phyloP scores from a whole-genome alignment of 768 basidiomycete species.

The Russula abietina region DNA sequence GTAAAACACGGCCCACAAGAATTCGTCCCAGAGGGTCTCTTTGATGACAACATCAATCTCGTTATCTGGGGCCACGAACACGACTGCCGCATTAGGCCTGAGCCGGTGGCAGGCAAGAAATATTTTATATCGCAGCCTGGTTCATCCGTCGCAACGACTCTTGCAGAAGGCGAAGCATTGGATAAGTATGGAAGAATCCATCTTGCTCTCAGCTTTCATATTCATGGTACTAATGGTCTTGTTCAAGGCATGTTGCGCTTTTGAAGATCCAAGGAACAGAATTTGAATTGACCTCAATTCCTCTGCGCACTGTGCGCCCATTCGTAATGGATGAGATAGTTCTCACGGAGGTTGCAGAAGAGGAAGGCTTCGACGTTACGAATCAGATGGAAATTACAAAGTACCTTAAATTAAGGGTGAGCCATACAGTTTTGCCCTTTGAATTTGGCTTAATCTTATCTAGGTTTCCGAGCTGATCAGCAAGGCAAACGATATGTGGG shows the following conservation, averaged over 20 bases:
- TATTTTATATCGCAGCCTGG: conserved; percentile 95
- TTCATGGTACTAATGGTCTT: not conserved
- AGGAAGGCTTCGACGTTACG: conserved; percentile 65
- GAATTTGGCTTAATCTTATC: not conserved
- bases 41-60: conserved; percentile 89
- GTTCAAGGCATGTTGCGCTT: conserved; percentile 79
- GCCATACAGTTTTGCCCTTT: conserved; percentile 5
- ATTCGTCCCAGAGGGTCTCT: conserved; percentile 93
- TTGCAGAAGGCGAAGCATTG: conserved; percentile 88
- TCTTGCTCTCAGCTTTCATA: not conserved
- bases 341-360: conserved; percentile 71
- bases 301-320: conserved; percentile 87
- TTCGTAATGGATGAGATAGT: conserved; percentile 84
- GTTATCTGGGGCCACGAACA: conserved; percentile 99
- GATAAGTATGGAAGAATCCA: conserved; percentile 59
- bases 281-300: conserved; percentile 79
- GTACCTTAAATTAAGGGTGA: conserved; percentile 67
- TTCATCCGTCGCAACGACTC: conserved; percentile 87
- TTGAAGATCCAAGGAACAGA: conserved; percentile 83
- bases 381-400: conserved; percentile 82
- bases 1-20: conserved; percentile 94
- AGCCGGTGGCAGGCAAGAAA: conserved; percentile 82
- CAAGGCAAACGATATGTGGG: conserved; percentile 71
- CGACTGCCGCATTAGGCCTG: conserved; percentile 89
- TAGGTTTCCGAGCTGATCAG: conserved; percentile 77